phyloP scores from a whole-genome alignment of 2,329 filamentous ascomycete genomes.

The Fusarium buxicola region DNA sequence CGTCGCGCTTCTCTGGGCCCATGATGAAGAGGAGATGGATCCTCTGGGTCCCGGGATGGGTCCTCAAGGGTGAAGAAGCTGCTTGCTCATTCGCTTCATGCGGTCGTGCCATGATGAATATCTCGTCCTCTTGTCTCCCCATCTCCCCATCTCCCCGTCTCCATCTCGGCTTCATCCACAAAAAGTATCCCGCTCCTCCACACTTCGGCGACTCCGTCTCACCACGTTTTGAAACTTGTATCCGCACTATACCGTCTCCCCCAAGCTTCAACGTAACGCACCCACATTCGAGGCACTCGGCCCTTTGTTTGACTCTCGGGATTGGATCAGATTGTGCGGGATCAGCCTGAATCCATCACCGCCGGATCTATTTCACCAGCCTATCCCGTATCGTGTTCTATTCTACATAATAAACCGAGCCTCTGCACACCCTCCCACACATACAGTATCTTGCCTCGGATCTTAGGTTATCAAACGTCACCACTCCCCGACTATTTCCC shows the following conservation, averaged over 20 bases:
- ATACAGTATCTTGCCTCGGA: constrained; percentile 2
- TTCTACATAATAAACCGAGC: background rate
- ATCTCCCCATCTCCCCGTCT: constrained; percentile 12
- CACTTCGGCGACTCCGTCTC: constrained; percentile 33
- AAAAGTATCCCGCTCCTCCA: constrained; percentile 23
- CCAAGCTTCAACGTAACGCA: no score
- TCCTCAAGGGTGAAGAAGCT: no score
- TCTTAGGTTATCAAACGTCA: constrained; percentile 29
- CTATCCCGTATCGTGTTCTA: background rate
- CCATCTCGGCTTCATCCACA: constrained; percentile 1
- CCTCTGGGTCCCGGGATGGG: no score
- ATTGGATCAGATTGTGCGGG: constrained; percentile 4
- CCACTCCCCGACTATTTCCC: constrained; percentile 5
- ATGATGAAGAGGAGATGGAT: background rate
- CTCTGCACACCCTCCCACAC: background rate
- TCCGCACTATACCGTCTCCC: background rate
- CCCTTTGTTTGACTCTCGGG: constrained; percentile 19
- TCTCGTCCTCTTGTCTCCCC: constrained; percentile 20
- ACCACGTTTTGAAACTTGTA: constrained; percentile 8
- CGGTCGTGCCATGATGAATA: constrained; percentile 18
- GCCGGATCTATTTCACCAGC: background rate
- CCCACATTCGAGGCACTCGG: constrained; percentile 22
- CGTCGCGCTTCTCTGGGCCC: constrained; percentile 19
- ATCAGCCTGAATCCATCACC: constrained; percentile 32
- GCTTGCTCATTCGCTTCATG: no score